Conservation (phyloP, 2,329 filamentous ascomycete species). For the Periglandula ipomoeae region DNA sequence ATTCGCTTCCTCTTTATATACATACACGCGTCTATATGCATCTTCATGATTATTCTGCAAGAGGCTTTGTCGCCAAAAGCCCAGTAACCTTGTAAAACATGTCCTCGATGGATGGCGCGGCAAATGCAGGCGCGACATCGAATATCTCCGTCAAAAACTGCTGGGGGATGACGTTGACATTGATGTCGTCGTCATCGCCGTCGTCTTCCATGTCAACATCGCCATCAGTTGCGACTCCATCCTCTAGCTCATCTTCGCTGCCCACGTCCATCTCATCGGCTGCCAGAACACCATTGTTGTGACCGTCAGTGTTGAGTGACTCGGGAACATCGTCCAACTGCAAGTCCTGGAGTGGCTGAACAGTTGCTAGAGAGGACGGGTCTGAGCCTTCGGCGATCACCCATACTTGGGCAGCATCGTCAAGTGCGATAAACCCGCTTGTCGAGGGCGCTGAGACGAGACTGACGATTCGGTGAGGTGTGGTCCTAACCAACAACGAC, state of each 20-base stretch:
- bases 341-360: constrained; percentile 46
- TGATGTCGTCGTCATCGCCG: constrained; percentile 32
- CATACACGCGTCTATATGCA: background rate
- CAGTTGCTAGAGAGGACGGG: constrained; percentile 40
- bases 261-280: constrained; percentile 33
- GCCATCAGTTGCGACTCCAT: constrained; percentile 26
- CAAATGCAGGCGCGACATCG: constrained; percentile 58
- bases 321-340: constrained; percentile 32
- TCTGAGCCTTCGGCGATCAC: constrained; percentile 51
- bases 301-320: constrained; percentile 19
- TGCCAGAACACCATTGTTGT: constrained; percentile 22
- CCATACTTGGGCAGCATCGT: constrained; percentile 66
- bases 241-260: constrained; percentile 33
- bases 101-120: constrained; percentile 62
- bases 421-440: constrained; percentile 66
- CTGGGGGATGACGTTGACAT: constrained; percentile 53
- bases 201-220: constrained; percentile 36
- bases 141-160: constrained; percentile 64
- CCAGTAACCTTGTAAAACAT: constrained; percentile 65
- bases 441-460: constrained; percentile 55
- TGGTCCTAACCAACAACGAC: constrained; percentile 48
- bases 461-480: constrained; percentile 52
- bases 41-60: background rate
- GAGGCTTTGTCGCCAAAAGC: constrained; percentile 43
- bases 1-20: background rate